Percentiles rank a stretch among this genome's conserved stretches.
Conservation (phyloP, 306 rosid species). For the Erythrophleum fordii region DNA sequence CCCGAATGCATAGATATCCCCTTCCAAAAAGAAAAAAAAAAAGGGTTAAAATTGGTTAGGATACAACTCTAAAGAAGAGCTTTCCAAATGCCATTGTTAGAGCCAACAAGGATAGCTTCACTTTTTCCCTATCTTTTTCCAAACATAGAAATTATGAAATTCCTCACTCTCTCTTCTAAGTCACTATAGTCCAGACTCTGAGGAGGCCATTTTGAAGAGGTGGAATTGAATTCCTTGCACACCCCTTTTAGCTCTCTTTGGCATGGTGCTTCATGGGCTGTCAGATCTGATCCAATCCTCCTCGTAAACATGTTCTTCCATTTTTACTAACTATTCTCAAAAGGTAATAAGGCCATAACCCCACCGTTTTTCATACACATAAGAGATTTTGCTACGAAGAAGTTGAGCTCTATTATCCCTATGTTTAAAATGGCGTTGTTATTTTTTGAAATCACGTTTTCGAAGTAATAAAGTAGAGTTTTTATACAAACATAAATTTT, state of each 20-base stretch:
- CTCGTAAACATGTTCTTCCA: slow-evolving; percentile 49
- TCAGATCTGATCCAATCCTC: slow-evolving; percentile 63
- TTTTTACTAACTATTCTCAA: slow-evolving; percentile 35
- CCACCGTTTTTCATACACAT: no score
- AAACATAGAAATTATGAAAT: slow-evolving; percentile 51
- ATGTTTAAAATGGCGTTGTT: no score
- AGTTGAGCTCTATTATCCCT: no score
- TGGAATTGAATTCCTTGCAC: slow-evolving; percentile 54
- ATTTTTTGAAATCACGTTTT: no score
- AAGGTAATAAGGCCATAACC: no score
- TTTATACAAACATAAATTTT: no score
- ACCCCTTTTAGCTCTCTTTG: slow-evolving; percentile 45
- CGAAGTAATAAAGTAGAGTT: no score
- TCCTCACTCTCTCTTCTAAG: slow-evolving; percentile 47
- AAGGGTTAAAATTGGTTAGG: not conserved
- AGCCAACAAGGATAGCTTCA: slow-evolving; percentile 44
- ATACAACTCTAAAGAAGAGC: slow-evolving; percentile 46
- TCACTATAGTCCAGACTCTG: slow-evolving; percentile 52
- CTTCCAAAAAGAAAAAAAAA: not conserved
- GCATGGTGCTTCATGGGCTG: slow-evolving; percentile 47
- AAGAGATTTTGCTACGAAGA: no score
- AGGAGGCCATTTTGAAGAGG: slow-evolving; percentile 45
- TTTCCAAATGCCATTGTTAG: slow-evolving; percentile 39
- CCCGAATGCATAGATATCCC: not conserved
- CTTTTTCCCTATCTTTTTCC: slow-evolving; percentile 46